phyloP scores from a whole-genome alignment of 2,329 filamentous ascomycete species.

The Shiraia bambusicola region DNA sequence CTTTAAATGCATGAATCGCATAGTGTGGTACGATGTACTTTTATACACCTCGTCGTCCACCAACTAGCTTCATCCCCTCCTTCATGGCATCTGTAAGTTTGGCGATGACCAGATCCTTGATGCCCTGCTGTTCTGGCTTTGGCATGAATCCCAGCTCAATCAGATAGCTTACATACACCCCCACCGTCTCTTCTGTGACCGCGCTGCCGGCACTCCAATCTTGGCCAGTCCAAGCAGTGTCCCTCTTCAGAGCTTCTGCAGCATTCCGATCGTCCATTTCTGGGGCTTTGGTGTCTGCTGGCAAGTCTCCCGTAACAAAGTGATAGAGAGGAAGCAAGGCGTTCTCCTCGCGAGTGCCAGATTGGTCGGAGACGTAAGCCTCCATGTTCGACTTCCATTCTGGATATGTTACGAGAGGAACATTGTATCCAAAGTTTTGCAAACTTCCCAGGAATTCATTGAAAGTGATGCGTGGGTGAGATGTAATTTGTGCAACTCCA shows the following conservation, averaged over 20 bases:
- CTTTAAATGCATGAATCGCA: constrained; percentile 49
- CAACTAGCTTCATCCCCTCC: constrained; percentile 37
- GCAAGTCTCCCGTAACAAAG: constrained; percentile 71
- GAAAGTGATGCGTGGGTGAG: constrained; percentile 74
- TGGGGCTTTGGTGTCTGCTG: constrained; percentile 67
- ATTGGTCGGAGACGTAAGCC: constrained; percentile 61
- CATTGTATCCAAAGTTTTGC: constrained; percentile 70
- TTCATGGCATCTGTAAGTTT: constrained; percentile 36
- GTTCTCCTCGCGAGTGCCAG: constrained; percentile 64
- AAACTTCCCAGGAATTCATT: constrained; percentile 74
- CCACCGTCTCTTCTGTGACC: constrained; percentile 62
- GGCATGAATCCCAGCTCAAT: constrained; percentile 64
- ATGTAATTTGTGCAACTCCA: constrained; percentile 74
- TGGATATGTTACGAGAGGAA: constrained; percentile 66
- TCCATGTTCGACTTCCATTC: constrained; percentile 70
- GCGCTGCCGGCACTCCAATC: constrained; percentile 59
- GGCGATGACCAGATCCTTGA: constrained; percentile 30
- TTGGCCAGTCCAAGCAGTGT: constrained; percentile 60
- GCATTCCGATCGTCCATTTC: constrained; percentile 75
- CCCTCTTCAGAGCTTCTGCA: constrained; percentile 62
- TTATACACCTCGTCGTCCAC: constrained; percentile 34
- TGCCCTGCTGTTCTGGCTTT: constrained; percentile 29
- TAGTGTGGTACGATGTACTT: neutral
- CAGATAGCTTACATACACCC: constrained; percentile 65
- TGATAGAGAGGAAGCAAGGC: constrained; percentile 72